phyloP scores from a whole-genome alignment of 352 stramenopile species.

The Pilasporangium apinafurcum region DNA sequence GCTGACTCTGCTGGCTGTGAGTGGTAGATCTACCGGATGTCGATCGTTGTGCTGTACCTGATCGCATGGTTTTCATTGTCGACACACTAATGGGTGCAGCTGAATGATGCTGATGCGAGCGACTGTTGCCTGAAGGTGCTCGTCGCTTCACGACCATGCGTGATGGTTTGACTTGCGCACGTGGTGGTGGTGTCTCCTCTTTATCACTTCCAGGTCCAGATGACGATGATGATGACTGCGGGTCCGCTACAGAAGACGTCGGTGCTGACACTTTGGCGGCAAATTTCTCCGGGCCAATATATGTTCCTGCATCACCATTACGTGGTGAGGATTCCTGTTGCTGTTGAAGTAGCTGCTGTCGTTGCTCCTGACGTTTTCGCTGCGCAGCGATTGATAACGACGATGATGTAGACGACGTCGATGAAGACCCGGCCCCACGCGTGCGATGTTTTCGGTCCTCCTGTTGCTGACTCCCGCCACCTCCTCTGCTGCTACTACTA shows the following conservation, averaged over 20 bases:
- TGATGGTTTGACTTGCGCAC: constrained; percentile 25
- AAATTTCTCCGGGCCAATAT: constrained; percentile 40
- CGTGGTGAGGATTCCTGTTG: too few species aligned
- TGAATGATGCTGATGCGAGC: constrained; percentile 14
- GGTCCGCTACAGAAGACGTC: too few species aligned
- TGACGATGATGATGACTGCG: constrained; percentile 37
- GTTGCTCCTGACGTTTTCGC: not conserved
- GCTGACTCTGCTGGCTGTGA: constrained; percentile 10
- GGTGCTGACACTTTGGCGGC: constrained; percentile 24
- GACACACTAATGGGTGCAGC: too few species aligned
- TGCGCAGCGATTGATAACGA: too few species aligned
- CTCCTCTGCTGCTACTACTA: too few species aligned
- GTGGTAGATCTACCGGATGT: constrained; percentile 6
- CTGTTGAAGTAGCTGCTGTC: too few species aligned
- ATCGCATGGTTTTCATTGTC: not conserved
- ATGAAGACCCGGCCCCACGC: too few species aligned
- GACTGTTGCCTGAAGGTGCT: constrained; percentile 13
- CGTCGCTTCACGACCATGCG: constrained; percentile 48
- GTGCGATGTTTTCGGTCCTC: too few species aligned
- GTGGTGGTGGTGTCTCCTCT: constrained; percentile 19
- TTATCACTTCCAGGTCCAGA: constrained; percentile 38
- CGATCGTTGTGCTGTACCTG: too few species aligned
- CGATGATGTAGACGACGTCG: too few species aligned
- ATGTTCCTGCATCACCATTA: constrained; percentile 8
- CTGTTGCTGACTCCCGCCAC: too few species aligned